phyloP scores from a whole-genome alignment of 768 basidiomycete genomes.

The Candolleomyces efflorescens region DNA sequence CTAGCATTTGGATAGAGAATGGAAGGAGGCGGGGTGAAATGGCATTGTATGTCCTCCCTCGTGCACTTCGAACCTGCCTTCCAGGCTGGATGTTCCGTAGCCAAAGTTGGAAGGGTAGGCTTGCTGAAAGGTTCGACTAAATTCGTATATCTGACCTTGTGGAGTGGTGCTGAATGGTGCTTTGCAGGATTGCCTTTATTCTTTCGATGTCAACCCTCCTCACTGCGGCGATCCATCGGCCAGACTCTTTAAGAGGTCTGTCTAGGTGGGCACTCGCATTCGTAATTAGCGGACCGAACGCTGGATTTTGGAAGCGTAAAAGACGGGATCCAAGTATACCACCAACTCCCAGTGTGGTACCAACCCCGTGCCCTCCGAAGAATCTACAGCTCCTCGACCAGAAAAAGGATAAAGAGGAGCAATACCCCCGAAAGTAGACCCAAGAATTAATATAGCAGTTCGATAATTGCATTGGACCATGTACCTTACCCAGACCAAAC shows the following conservation, averaged over 20 bases:
- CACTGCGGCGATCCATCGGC: constrained; percentile 57
- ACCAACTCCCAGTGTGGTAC: constrained; percentile 21
- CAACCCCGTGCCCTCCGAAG: constrained; percentile 12
- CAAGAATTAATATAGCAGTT: not conserved
- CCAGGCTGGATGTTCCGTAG: constrained; percentile 49
- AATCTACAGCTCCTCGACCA: not conserved
- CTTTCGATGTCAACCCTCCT: constrained; percentile 63
- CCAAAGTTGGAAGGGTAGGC: constrained; percentile 32
- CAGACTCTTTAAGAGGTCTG: constrained; percentile 65
- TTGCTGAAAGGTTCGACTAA: constrained; percentile 51
- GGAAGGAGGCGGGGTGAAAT: constrained; percentile 72
- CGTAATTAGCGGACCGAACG: constrained; percentile 56
- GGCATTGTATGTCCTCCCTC: constrained; percentile 73
- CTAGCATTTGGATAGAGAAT: constrained; percentile 77
- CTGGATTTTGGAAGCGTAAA: constrained; percentile 48
- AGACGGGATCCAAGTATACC: constrained; percentile 26
- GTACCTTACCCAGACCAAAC: constrained; percentile 51
- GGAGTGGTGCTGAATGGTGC: not conserved
- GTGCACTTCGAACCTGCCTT: constrained; percentile 62
- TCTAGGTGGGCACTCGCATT: constrained; percentile 70
- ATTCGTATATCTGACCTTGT: not conserved
- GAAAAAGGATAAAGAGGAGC: not conserved
- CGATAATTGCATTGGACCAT: not conserved
- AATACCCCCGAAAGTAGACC: not conserved
- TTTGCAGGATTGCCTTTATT: constrained; percentile 49